Evolutionary conservation across 2,329 filamentous ascomycete species (phyloP), one percentile per base, ranked within the genome.

Genomic region (Taxawa tesnikishii): DNA sequence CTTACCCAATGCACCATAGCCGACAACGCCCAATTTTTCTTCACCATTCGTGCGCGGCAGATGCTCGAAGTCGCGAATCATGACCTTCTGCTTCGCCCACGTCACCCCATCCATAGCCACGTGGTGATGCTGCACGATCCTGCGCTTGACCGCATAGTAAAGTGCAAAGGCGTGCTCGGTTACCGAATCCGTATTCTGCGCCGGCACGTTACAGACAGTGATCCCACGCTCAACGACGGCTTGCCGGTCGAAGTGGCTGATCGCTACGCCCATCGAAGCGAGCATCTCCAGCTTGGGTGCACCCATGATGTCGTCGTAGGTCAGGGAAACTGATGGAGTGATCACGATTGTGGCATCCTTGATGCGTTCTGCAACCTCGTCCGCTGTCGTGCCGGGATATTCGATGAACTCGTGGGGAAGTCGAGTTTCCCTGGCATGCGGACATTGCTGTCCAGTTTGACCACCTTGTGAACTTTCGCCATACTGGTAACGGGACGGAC

Each of bases 101-200:
- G 56, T 53, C 14, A 51, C 45, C 6, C 48, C 53, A 14, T 43
- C 47, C 10, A 48, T 46, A 9, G 51, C 54, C 8, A 56, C 32
- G 12, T 44, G 32, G 43, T 62, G 51, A 41, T 61, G 45, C 16
- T 48, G 43, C 15, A 62, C 43, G 8, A 64, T 52, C 34, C 51
- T 53, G 33, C 62, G 51, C 31, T 64, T 51, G 5, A 61, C 47
- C 4, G 62, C 60, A 40, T 64, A 65, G 44, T 66, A 67, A 35
- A 69, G 43, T 26, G 56, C 62, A 25, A 69, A 56, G 8, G 64
- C 64, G 52, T 68, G 65, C 43, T 69, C 65, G 17, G 55, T 55
- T 2, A 60, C 56, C 3, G 54, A 40, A 8, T 55, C 51, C 5
- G 64, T 53, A 32, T 67, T 67, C 14, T 62, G 58, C n/a, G 49